Conservation (phyloP, 768 basidiomycete species). For the Auriscalpium microsporum region DNA sequence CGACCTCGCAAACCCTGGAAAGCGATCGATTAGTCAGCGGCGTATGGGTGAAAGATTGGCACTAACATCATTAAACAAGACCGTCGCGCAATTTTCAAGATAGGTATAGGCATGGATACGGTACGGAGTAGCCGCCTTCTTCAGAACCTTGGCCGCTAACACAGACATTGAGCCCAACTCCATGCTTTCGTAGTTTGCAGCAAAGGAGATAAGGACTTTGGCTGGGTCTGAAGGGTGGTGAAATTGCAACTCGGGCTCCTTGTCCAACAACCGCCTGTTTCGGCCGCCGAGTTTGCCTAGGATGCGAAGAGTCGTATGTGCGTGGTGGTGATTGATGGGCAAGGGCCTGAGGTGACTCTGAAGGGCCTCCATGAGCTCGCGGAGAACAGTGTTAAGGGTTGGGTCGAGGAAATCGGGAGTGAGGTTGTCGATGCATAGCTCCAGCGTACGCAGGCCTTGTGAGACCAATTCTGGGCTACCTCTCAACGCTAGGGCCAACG, state of each 20-base stretch:
- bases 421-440: conserved; percentile 98
- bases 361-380: conserved; percentile 91
- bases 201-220: conserved; percentile 65
- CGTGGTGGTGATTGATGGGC: conserved; percentile 80
- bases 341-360: conserved; percentile 86
- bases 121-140: conserved; percentile 40
- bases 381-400: conserved; percentile 82
- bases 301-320: conserved; percentile 93
- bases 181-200: conserved; percentile 52
- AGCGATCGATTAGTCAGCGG: background rate
- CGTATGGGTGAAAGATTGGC: background rate
- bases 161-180: conserved; percentile 57
- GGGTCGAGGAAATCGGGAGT: conserved; percentile 98
- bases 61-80: conserved; percentile 68
- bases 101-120: conserved; percentile 55
- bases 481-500: conserved; percentile 82
- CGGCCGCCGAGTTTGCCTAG: conserved; percentile 94
- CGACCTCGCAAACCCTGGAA: conserved; percentile 60
- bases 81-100: conserved; percentile 62
- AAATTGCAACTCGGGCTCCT: conserved; percentile 70
- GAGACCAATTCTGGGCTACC: conserved; percentile 86
- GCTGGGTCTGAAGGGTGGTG: conserved; percentile 63
- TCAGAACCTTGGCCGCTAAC: conserved; percentile 57
- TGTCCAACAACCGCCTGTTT: conserved; percentile 78
- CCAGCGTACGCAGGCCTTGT: conserved; percentile 91